Percentiles rank a stretch among this genome's conserved stretches.
Conservation (phyloP, 306 rosid genomes). For the Cucurbita argyrosperma region DNA sequence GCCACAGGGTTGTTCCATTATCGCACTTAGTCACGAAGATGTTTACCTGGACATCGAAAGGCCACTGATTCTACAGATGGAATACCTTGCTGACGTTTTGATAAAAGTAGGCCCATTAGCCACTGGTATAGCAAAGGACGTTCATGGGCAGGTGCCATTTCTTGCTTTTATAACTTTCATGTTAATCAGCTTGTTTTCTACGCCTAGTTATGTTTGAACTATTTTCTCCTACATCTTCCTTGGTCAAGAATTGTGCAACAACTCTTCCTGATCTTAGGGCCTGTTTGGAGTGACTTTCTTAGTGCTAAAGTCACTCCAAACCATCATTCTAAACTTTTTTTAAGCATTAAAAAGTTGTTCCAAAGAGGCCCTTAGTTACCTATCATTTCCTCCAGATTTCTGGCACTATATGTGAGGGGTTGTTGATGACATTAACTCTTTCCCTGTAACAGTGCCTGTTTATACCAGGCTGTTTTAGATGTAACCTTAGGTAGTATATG, state of each 20-base stretch:
- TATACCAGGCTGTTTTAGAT: neutral
- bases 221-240: neutral
- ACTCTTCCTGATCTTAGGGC: neutral
- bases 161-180: neutral
- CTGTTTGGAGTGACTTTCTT: no score
- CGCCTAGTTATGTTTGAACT: neutral
- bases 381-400: neutral
- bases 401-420: neutral
- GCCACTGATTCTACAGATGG: constrained; percentile 62
- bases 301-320: no score
- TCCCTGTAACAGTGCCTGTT: neutral
- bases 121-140: constrained; percentile 92
- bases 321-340: no score
- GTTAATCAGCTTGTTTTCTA: neutral
- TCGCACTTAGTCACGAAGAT: constrained; percentile 67
- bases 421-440: neutral
- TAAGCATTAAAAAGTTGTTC: no score
- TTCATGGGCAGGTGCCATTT: constrained; percentile 84
- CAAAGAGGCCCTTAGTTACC: neutral
- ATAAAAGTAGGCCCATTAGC: constrained; percentile 70
- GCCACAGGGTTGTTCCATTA: constrained; percentile 54
- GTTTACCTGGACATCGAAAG: constrained; percentile 45
- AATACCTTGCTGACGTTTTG: constrained; percentile 67
- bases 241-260: neutral
- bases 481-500: neutral